Evolutionary conservation across 768 basidiomycete species (phyloP), one percentile per base, ranked within the genome.

Genomic region (Udeniomyces megalosporus): DNA sequence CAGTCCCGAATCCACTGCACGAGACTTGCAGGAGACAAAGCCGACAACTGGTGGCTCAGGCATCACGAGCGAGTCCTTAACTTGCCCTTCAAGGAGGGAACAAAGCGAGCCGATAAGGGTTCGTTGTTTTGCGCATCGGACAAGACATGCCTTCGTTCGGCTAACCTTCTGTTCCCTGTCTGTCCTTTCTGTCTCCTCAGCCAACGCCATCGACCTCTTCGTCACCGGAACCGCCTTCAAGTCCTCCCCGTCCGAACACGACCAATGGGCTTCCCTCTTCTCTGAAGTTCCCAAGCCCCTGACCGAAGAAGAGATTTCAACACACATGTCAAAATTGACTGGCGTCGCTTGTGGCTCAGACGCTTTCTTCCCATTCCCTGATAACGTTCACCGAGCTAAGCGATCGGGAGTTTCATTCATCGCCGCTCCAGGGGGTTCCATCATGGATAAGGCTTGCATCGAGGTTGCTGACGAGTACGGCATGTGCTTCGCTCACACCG

Each of bases 1-100:
- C 95, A 97, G 73, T 97, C 93, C 4, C 87, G 95, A 45, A 99
- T 99, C 71, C 95, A 99, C 78, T 99, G 95, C 77, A 99, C 95
- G 17, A 87, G 95, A 32, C 84, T 99, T 49, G 95, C 95, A 2
- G 95, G 95, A 3, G 82, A 84, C 56, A 97, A 99, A 76, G 91
- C 93, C n/a, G 95, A 99, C 76, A 80, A 90, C 67, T 99, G 95
- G 95, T 97, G 95, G 93, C 80, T 97, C 60, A 84, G 95, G 14
- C 91, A 97, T 77, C 91, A 97, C 76, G 85, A 92, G 1, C 84
- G 86, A 50, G 93, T 95, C 48, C 84, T 96, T 66, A 78, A 80
- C 3, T 81, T 99, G 26, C 88, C 93, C 1, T 99, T 96, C 81
- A 96, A 93, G 73, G 90, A 91, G 71, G 92, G 92, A 47, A 84